Base-by-base conservation (phyloP, 2,329 filamentous ascomycete species). In the Aspergillus sp. region DNA sequence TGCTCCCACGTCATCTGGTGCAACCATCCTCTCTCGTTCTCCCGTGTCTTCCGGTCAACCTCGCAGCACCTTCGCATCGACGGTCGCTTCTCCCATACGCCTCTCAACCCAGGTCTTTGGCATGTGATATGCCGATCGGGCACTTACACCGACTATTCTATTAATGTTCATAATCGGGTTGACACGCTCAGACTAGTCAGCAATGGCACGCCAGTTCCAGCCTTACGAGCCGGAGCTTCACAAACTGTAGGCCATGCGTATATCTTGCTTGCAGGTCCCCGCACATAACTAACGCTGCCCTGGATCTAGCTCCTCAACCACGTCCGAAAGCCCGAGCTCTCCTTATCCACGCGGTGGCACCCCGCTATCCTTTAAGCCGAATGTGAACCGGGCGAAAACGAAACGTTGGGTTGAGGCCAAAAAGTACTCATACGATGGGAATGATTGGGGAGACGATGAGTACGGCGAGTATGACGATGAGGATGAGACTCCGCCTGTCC, bases 381-480 rank as follows among this genome's bases (percentile, higher is more conserved):
- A 97, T 74, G 88, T 97, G 52, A 94, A 91, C 78, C 88, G 94
- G 63, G 85, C 88, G 58, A 96, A 96, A 80, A 97, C 93, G 58
- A 91, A 89, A 78, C 96, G 96, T 85, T 98, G 94, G 94, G 89
- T 94, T 39, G 90, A 96, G 70, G 94, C 94, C 38, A 94, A 93
- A 76, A 84, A 87, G 60, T 88, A 90, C 69, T 91, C 87, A 72
- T 98, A 98, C 72, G 93, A 94, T 70, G 94, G 93, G 64, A 92
- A 96, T 70, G 94, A 97, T 72, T 97, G 94, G 93, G 94, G 92
- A 38, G 89, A 86, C 36, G 79, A 79, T 47, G 83, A 84, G 52
- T 83, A 83, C 58, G 87, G 89, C 38, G 85, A 88, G 8, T 84
- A 86, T 60, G 84, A 87, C 32, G 81, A 84, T 58, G 84, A 86